A percentile compares a stretch with the other conserved stretches of the same genome.
Evolutionary conservation across 2,329 filamentous ascomycete species (phyloP).

Genomic region (Paecilomyces niveus): DNA sequence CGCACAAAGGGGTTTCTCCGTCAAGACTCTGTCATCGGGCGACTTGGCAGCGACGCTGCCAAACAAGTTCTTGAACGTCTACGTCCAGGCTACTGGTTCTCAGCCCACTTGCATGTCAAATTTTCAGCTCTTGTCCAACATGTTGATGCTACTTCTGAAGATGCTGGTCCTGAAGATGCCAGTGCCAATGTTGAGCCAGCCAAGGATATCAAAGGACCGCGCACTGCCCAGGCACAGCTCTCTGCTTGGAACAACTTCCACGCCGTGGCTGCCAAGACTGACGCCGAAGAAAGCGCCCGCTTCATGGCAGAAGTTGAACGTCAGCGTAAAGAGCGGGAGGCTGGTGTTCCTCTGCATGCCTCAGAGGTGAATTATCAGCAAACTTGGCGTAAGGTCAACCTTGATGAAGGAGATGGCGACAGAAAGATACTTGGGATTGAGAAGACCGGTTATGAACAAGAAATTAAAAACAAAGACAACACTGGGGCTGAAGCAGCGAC

Average conservation of each 20-base stretch:
- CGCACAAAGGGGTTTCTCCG: constrained; percentile 66
- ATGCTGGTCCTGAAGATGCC: neutral
- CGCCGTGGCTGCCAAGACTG: constrained; percentile 21
- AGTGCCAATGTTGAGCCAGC: neutral
- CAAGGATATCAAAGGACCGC: neutral
- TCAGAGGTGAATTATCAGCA: constrained; percentile 21
- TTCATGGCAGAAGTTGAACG: constrained; percentile 17
- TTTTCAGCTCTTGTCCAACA: constrained; percentile 60
- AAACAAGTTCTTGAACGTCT: constrained; percentile 73
- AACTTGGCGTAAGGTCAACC: constrained; percentile 33
- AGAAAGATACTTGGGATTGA: constrained; percentile 16
- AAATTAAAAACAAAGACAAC: constrained; percentile 13
- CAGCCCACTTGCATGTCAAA: constrained; percentile 86
- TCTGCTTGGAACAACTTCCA: constrained; percentile 36
- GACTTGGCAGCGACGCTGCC: constrained; percentile 72
- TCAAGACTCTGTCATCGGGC: constrained; percentile 66
- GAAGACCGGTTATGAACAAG: constrained; percentile 6
- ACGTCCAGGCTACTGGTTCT: constrained; percentile 82
- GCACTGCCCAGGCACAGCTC: constrained; percentile 7
- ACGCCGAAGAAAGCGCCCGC: constrained; percentile 25
- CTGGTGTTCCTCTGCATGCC: constrained; percentile 3
- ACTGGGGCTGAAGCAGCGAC: constrained; percentile 7
- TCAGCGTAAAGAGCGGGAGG: constrained; percentile 5
- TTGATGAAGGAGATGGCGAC: constrained; percentile 18
- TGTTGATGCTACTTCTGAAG: constrained; percentile 16